These are phyloP conservation scores for Miamiensis avidus DNA, from an alignment of 169 alveolate species.

Conservation along the genomic window DNA sequence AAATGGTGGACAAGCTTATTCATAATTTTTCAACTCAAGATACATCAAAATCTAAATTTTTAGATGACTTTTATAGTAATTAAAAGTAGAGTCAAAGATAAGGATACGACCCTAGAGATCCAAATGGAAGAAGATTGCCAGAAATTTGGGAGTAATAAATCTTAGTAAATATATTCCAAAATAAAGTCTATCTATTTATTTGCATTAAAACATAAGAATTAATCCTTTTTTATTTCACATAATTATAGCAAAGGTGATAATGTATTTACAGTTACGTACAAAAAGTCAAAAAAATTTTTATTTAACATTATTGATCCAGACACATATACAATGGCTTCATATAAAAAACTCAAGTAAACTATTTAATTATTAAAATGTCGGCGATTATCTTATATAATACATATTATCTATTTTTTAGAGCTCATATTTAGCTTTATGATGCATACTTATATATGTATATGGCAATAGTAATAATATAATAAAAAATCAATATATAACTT, in stretches of 20 bases:
- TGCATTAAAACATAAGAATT: too few relatives aligned
- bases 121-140: background rate
- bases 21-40: too few relatives aligned
- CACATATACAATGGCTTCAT: background rate
- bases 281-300: too few relatives aligned
- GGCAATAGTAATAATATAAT: background rate
- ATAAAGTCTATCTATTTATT: too few relatives aligned
- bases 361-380: too few relatives aligned
- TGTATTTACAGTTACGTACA: background rate
- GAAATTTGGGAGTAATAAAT: background rate
- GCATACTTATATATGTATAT: background rate
- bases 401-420: background rate
- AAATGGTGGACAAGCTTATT: too few relatives aligned
- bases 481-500: too few relatives aligned
- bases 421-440: background rate
- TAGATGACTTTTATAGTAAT: background rate
- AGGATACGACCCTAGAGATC: background rate
- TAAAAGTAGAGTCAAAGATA: background rate
- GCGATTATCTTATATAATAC: too few relatives aligned
- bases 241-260: background rate
- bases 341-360: background rate
- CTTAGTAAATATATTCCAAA: background rate
- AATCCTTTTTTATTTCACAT: too few relatives aligned
- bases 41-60: background rate
- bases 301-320: background rate